These are phyloP conservation scores for Botrytis deweyae DNA, from an alignment of 2,329 filamentous ascomycete species.

Conservation along the genomic window DNA sequence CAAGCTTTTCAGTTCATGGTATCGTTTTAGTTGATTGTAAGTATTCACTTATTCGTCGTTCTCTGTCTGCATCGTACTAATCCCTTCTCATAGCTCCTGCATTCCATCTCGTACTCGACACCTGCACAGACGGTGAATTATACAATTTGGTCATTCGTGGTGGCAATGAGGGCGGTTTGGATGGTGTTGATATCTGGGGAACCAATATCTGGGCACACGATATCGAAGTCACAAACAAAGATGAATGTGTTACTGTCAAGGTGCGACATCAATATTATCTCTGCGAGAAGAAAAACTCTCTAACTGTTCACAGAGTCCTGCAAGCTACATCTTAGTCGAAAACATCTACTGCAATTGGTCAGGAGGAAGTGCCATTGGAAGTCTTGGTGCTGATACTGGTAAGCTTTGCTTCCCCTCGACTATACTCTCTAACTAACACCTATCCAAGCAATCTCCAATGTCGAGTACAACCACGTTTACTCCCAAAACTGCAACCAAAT, in stretches of 20 bases:
- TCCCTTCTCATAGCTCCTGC: constrained; percentile 26
- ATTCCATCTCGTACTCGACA: constrained; percentile 50
- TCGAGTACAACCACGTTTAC: constrained; percentile 58
- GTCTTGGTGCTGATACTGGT: constrained; percentile 48
- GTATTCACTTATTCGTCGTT: neutral
- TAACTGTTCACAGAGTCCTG: constrained; percentile 45
- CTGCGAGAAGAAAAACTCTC: neutral
- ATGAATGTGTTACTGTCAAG: constrained; percentile 61
- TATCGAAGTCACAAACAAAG: constrained; percentile 61
- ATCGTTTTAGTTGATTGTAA: constrained; percentile 32
- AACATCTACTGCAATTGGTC: constrained; percentile 62
- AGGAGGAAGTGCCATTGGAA: constrained; percentile 59
- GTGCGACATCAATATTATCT: neutral
- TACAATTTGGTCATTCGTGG: constrained; percentile 57
- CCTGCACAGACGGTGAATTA: constrained; percentile 51
- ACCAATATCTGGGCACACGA: constrained; percentile 59
- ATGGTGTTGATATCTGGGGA: constrained; percentile 56
- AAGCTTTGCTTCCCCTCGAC: neutral
- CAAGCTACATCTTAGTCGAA: constrained; percentile 57
- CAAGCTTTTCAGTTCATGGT: constrained; percentile 32
- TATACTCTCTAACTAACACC: neutral
- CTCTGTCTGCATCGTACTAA: neutral
- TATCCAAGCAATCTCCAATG: constrained; percentile 47
- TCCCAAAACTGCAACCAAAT: constrained; percentile 60
- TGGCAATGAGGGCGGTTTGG: constrained; percentile 51